Conservation (phyloP, 768 basidiomycete genomes). For the Sutorius australiensis region DNA sequence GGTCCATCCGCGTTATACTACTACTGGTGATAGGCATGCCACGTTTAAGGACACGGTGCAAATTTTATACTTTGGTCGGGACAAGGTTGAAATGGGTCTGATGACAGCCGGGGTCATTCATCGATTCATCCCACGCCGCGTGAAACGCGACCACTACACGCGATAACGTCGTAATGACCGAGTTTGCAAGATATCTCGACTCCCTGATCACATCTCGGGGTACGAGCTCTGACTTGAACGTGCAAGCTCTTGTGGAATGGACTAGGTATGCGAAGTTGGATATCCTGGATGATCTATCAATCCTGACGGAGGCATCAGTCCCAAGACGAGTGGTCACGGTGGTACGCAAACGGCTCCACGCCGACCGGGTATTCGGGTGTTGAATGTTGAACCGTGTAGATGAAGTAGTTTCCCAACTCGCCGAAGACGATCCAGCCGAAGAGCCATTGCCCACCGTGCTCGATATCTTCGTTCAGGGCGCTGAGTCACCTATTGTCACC, state of each 20-base stretch:
- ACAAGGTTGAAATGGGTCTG: background rate
- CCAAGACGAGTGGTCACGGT: conserved; percentile 8
- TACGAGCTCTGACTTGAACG: conserved; percentile 10
- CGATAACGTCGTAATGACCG: conserved; percentile 14
- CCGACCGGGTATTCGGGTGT: background rate
- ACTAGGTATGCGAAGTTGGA: conserved; percentile 16
- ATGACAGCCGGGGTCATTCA: background rate
- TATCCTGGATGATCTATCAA: conserved; percentile 4
- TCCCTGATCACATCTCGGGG: conserved; percentile 16
- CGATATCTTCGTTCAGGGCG: conserved; percentile 23
- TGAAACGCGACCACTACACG: background rate
- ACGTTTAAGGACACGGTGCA: background rate
- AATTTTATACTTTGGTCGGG: background rate
- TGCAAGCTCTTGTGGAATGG: conserved; percentile 20
- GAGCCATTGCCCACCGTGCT: conserved; percentile 33
- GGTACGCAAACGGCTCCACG: conserved; percentile 11
- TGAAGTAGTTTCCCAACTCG: background rate
- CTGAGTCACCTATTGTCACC: background rate
- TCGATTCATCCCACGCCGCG: conserved; percentile 7
- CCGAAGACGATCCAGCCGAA: conserved; percentile 10
- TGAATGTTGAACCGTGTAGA: conserved; percentile 16
- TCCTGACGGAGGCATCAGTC: conserved; percentile 18
- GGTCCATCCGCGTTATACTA: background rate
- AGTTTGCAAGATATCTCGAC: conserved; percentile 23
- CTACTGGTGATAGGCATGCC: background rate